Evolutionary conservation across 345 rosid genomes (phyloP), one percentile per base, ranked within the genome.

Genomic region (Odontarrhena argentea): DNA sequence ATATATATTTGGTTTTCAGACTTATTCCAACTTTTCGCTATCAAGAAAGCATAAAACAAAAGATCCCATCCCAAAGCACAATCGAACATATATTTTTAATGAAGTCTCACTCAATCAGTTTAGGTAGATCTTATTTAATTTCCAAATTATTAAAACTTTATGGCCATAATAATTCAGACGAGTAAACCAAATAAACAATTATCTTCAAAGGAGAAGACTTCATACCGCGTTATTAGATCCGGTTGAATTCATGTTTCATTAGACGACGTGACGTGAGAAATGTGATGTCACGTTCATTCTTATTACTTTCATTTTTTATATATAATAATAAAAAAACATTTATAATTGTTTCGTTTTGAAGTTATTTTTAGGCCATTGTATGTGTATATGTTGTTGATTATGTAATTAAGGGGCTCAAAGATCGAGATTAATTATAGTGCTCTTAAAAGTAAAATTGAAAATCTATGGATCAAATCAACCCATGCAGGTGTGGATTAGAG

Each of bases 261-360:
- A 18, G 38, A 34, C 59, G 60, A 72, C 76, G 70, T 65, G 60
- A 72, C 76, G 70, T 50, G 3, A 47, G 36, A 6, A 9, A 43
- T 36, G 47, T 73, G 61, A 73, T 58, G 67, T 43, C 76, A 65
- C 49, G n/a, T 44, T 30, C 76, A 65, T 56, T n/a, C 51, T 30
- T 30, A 1, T 52, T 61, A 8, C 15, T 8, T 15, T 62, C 38
- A 62, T 6, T 51, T 42, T 15, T 18, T 8, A 1, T 25, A 38
- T 10, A 35, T 62, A 35, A n/a, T n/a, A n/a, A n/a, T n/a, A 28
- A 4, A 28, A 0, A 28, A 28, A 2, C 3, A 28, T 28, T 28
- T 28, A 2, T 2, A 3, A 2, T 28, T 28, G 5, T 28, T 15
- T 58, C 25, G 25, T 28, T 30, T 58, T 8, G 8, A 9, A 40